Base-by-base conservation (phyloP, 441 rosid species). In the Corymbia calophylla region DNA sequence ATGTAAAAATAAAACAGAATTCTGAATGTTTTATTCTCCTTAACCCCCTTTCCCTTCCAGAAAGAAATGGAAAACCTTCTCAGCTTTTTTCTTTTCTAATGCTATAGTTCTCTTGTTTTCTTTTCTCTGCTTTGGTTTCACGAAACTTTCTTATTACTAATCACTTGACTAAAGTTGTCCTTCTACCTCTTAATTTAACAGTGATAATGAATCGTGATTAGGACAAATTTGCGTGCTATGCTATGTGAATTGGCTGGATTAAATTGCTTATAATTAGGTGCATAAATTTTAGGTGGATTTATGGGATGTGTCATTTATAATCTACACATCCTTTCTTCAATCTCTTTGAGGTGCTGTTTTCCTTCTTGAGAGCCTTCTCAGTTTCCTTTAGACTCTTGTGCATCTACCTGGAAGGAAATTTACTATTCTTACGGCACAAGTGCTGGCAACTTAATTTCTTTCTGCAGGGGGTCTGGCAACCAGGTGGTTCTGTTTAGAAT, bases 401-500 rank as follows among this genome's bases (percentile, higher is more conserved):
- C 14, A 77, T 39, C 51, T 77, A 12, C 51, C 84, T 44, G 84
- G 51, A 77, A 77, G 84, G 84, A 39, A 23, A 7, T 77, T 7
- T 77, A 39, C 84, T 77, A 23, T 47, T 77, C 84, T 77, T 44
- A 44, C 51, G 44, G n/a, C 51, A 23, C 29, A 23, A 19, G 17
- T 44, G 48, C 14, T 16, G 35, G 17, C 31, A 58, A 39, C 44
- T 85, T 90, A 25, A 55, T 48, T 88, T 82, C 51, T 93, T 51
- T 87, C 66, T 88, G 91, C 93, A 97, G 99, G 97, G 97, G 98
- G 97, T 35, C 55, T 97, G 91, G 92, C 98, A 17, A 94, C 97
- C 23, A 93, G 96, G 70, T 97, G 99, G 99, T 97, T 97, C 93
- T 95, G 95, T 91, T 18, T 94, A 19, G 98, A 97, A 92, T 95